phyloP scores from a whole-genome alignment of 1,284 basidiomycete species.

The Ceratobasidium sp. region DNA sequence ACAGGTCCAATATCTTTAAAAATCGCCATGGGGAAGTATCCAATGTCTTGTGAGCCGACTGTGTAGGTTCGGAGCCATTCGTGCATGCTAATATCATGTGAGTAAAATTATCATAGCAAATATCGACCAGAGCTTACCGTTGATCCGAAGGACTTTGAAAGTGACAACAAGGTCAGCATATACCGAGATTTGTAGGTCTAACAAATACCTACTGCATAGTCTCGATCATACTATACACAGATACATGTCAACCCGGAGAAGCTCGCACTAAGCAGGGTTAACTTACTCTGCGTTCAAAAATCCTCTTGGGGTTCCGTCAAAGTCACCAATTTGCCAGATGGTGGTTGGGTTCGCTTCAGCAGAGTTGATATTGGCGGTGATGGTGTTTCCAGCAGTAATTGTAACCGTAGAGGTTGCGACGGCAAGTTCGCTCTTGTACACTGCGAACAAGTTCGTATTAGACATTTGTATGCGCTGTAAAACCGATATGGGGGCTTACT shows the following conservation, averaged over 20 bases:
- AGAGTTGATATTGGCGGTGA: constrained; percentile 47
- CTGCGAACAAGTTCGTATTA: neutral
- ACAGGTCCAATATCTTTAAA: constrained; percentile 47
- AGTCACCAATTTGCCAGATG: constrained; percentile 58
- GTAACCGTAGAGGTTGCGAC: constrained; percentile 53
- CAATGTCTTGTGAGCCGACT: constrained; percentile 45
- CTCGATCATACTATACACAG: constrained; percentile 52
- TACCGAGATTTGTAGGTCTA: neutral
- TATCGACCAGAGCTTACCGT: neutral
- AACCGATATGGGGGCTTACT: constrained; percentile 15
- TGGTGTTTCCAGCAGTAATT: constrained; percentile 52
- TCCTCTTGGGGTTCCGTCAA: constrained; percentile 56
- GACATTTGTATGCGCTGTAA: neutral
- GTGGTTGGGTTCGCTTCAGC: constrained; percentile 49
- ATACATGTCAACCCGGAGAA: neutral
- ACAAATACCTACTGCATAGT: constrained; percentile 56
- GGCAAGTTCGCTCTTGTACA: constrained; percentile 55
- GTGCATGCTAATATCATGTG: constrained; percentile 48
- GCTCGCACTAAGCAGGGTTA: constrained; percentile 22
- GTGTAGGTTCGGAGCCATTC: constrained; percentile 54
- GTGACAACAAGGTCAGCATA: neutral
- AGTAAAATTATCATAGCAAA: neutral
- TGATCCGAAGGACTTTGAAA: neutral
- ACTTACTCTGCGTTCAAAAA: constrained; percentile 56
- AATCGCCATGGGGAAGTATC: constrained; percentile 51